These are phyloP conservation scores for Sugiyamaella pinicola DNA, from an alignment of 1,139 yeast genomes.

Conservation along the genomic window DNA sequence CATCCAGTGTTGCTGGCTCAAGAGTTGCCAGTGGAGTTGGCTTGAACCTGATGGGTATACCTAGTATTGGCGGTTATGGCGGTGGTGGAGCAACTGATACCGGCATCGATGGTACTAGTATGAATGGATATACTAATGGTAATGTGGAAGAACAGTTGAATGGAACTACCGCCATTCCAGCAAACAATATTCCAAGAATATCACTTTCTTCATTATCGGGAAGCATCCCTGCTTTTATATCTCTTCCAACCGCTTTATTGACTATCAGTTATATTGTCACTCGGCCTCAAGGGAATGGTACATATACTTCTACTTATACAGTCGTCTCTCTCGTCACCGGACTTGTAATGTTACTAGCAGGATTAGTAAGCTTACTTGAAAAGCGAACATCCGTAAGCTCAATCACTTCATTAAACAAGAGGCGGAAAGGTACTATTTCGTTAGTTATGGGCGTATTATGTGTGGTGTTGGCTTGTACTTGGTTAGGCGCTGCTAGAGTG, in stretches of 20 bases:
- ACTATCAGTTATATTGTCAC: conserved; percentile 34
- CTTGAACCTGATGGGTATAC: conserved; percentile 14
- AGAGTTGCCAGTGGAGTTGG: conserved; percentile 16
- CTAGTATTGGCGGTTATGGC: conserved; percentile 14
- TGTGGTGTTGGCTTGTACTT: conserved; percentile 30
- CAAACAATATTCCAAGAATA: conserved; percentile 5
- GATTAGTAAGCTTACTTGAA: conserved; percentile 34
- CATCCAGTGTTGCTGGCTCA: conserved; percentile 14
- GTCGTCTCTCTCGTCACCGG: conserved; percentile 34
- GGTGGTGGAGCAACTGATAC: conserved; percentile 3
- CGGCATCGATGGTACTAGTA: neutral
- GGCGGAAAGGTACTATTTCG: conserved; percentile 25
- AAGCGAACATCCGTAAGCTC: conserved; percentile 8
- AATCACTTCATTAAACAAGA: neutral
- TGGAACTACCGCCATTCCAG: neutral
- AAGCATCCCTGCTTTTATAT: conserved; percentile 41
- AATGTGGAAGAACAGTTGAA: neutral
- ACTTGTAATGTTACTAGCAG: conserved; percentile 32
- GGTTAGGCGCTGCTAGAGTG: conserved; percentile 33
- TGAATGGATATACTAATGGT: neutral
- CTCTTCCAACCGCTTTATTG: conserved; percentile 43
- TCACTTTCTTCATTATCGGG: conserved; percentile 32
- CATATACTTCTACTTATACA: conserved; percentile 23
- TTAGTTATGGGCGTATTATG: conserved; percentile 31
- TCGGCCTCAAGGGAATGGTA: conserved; percentile 19